phyloP scores from a whole-genome alignment of 305 asterid genomes.

The Fraxinus floribunda region DNA sequence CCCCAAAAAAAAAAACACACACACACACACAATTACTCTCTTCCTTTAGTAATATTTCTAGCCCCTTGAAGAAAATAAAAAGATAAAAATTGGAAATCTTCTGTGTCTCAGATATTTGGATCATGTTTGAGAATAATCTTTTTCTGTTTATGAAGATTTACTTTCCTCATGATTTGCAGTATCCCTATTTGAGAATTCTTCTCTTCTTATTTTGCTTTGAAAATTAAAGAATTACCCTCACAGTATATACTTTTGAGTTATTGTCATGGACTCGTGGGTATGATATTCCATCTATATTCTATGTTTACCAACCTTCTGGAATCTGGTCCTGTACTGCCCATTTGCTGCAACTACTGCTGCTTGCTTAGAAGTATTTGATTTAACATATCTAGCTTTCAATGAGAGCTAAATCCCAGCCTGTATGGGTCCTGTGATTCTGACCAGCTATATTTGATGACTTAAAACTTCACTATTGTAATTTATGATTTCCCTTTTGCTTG shows the following conservation, averaged over 20 bases:
- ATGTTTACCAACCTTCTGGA: background rate
- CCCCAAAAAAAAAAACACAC: no score
- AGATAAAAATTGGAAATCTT: background rate
- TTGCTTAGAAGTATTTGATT: background rate
- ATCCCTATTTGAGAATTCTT: background rate
- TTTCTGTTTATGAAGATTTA: background rate
- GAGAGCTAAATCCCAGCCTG: background rate
- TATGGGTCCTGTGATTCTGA: background rate
- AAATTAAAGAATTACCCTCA: background rate
- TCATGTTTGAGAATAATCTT: background rate
- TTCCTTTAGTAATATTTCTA: background rate
- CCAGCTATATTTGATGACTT: background rate
- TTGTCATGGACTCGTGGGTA: background rate
- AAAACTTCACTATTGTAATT: background rate
- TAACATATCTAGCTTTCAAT: background rate
- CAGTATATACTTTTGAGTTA: background rate
- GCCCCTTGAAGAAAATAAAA: background rate
- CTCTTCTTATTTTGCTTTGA: background rate
- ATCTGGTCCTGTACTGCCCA: background rate
- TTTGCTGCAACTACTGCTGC: background rate
- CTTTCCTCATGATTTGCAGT: background rate
- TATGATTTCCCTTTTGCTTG: background rate
- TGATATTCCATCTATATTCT: background rate
- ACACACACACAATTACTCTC: background rate
- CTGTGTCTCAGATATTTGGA: background rate